Evolutionary conservation across 2,329 filamentous ascomycete species (phyloP), one percentile per base, ranked within the genome.

Genomic region (Madurella mycetomatis): DNA sequence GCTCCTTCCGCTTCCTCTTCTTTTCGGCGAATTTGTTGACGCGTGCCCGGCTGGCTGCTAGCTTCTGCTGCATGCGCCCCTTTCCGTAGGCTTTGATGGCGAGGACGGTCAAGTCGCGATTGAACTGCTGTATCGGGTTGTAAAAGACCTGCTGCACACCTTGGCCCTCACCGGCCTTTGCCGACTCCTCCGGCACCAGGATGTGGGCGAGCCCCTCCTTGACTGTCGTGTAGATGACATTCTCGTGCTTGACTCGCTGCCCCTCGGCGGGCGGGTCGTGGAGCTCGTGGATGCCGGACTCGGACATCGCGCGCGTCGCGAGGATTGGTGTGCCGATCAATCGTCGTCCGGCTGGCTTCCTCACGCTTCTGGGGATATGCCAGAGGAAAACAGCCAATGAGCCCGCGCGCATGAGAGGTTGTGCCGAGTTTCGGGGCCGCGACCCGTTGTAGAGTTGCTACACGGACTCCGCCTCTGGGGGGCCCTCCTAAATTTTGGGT

Each of bases 81-180:
- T 94, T 85, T 1, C 89, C 90, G 69, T 92, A 96, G 0, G 88
- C 88, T 66, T 89, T 90, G 70, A 99, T 96, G 1, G 90, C 90
- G 13, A 99, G 80, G 25, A 96, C 90, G 57, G 90, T 96, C 61
- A 99, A 73, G 68, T 99, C 94, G 45, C 95, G 87, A 72, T 99
- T 99, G 78, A 97, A 99, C 69, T 99, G 94, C 69, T 99, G 94
- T 51, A 99, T 96, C 0, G 94, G 92, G 65, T 99, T 99, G 79
- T 99, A 99, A 68, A 99, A 99, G 53, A 99, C 95, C 64, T 92
- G 87, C 62, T 85, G 81, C 40, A 84, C 77, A 62, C 83, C 78
- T 49, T 85, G 80, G 55, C 80, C 75, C 64, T 83, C 80, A 25
- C 7, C 7, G 25, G 25, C 25, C 53, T 76, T 71, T 7, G 69